Base-by-base conservation (phyloP, 352 stramenopile genomes). In the Phytophthora palmivora region DNA sequence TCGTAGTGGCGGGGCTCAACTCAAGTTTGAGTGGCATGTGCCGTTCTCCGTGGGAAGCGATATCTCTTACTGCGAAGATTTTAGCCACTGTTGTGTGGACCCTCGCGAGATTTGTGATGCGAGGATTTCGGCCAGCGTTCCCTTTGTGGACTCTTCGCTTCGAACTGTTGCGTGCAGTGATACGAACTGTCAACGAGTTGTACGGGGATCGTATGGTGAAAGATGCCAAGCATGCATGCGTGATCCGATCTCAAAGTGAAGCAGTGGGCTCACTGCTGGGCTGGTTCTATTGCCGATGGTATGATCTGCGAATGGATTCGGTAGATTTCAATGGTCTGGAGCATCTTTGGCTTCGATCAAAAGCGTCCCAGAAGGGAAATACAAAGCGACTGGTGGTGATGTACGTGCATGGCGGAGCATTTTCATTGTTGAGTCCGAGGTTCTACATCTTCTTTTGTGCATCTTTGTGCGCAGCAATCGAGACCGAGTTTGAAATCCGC, bases 321-420 rank as follows among this genome's bases (percentile, higher is more conserved):
- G 53, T 76, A 26, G 9, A 58, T 6, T 33, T 65, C 14, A 66
- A 72, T 26, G 59, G 53, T 0, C 57, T 81, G 7, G 60, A 78
- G 19, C 69, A 82, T 24, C 47, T 76, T 4, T 82, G 69, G 73
- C 36, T 81, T 15, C 52, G 55, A 38, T 16, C 45, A 19, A 21
- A 39, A 5, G 15, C 9, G 8, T 15, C 16, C 16, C 11, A 15
- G 6, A 42, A 54, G 12, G n/a, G 5, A 3, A 18, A 39, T 12
- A 10, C 8, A 10, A 58, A 52, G 14, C 50, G 45, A n/a, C 16
- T 76, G 5, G 58, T 78, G 7, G 50, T 83, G 2, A 37, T 83
- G 18, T 80, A 74, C 33, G 56, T 70, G 28, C 78, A 87, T 34
- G 78, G 75, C 3, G 78, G 78, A 7, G 78, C 70, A 19, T 82